These are phyloP conservation scores for Calonectria naviculata DNA, from an alignment of 2,329 filamentous ascomycete genomes.

Conservation along the genomic window DNA sequence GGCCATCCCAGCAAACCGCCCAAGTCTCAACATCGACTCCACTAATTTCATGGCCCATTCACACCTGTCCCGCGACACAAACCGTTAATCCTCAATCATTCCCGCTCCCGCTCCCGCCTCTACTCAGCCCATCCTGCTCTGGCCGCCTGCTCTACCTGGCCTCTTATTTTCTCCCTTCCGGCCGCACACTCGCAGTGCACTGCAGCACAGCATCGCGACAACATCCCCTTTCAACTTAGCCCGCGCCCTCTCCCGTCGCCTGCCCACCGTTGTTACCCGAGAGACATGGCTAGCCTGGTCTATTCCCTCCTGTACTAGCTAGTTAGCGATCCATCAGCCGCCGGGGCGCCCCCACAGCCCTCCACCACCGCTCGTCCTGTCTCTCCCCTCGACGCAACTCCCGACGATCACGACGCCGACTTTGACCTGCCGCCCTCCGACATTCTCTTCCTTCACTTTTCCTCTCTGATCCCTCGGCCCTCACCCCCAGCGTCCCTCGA, in stretches of 20 bases:
- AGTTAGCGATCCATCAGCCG: slow-evolving; percentile 29
- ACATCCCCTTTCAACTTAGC: not conserved
- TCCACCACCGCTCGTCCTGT: slow-evolving; percentile 38
- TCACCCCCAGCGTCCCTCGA: slow-evolving; percentile 7
- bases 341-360: slow-evolving; percentile 34
- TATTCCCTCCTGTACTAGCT: slow-evolving; percentile 11
- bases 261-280: slow-evolving; percentile 15
- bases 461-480: slow-evolving; percentile 14
- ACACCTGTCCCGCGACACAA: slow-evolving; percentile 15
- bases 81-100: slow-evolving; percentile 15
- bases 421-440: slow-evolving; percentile 6
- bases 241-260: slow-evolving; percentile 3
- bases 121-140: slow-evolving; percentile 7
- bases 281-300: slow-evolving; percentile 32
- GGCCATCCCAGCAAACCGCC: slow-evolving; percentile 6
- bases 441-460: not conserved
- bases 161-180: not conserved
- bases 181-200: not conserved
- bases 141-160: not conserved
- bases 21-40: slow-evolving; percentile 20
- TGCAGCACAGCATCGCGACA: slow-evolving; percentile 7
- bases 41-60: slow-evolving; percentile 11
- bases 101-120: slow-evolving; percentile 7
- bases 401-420: slow-evolving; percentile 30
- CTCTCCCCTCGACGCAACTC: slow-evolving; percentile 38